Percentiles rank a stretch among this genome's conserved stretches.
Evolutionary conservation across 371 early-diverging fungal species (phyloP).

Genomic region (Batrachochytrium dendrobatidis): DNA sequence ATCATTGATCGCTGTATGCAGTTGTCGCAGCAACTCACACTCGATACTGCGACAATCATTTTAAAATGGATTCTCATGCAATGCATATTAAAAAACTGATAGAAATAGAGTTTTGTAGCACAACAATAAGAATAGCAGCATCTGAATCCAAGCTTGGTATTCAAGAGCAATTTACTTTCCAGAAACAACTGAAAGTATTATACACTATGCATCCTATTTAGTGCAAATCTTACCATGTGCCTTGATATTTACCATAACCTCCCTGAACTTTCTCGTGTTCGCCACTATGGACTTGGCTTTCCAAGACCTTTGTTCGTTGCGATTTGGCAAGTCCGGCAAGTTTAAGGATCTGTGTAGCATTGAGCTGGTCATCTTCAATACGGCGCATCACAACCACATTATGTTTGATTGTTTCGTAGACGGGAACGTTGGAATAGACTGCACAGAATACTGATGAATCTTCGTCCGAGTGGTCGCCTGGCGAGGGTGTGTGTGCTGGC

Average conservation of each 20-base stretch:
- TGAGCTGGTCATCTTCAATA: slow-evolving; percentile 28
- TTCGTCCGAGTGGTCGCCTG: neutral
- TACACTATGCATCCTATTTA: slow-evolving; percentile 1
- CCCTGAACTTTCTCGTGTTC: slow-evolving; percentile 42
- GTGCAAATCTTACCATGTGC: slow-evolving; percentile 45
- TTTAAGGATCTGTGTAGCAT: slow-evolving; percentile 45
- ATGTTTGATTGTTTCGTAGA: slow-evolving; percentile 34
- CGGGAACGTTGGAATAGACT: slow-evolving; percentile 31
- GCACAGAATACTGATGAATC: slow-evolving; percentile 15
- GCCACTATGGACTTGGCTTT: slow-evolving; percentile 27
- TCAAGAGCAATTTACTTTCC: neutral
- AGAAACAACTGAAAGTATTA: slow-evolving; percentile 1
- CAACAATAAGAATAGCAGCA: neutral
- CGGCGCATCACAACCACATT: slow-evolving; percentile 36
- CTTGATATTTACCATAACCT: slow-evolving; percentile 44
- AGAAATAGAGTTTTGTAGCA: neutral
- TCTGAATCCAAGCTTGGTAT: neutral
- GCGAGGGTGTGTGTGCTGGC: neutral
- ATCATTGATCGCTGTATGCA: neutral
- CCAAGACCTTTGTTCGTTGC: slow-evolving; percentile 40
- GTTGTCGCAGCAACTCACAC: neutral
- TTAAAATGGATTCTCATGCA: neutral
- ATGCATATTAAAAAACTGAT: too few relatives aligned
- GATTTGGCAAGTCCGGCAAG: slow-evolving; percentile 37
- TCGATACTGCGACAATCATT: neutral